Evolutionary conservation across 2,329 filamentous ascomycete species (phyloP), one percentile per base, ranked within the genome.

Genomic region (Fusarium verrucosum): DNA sequence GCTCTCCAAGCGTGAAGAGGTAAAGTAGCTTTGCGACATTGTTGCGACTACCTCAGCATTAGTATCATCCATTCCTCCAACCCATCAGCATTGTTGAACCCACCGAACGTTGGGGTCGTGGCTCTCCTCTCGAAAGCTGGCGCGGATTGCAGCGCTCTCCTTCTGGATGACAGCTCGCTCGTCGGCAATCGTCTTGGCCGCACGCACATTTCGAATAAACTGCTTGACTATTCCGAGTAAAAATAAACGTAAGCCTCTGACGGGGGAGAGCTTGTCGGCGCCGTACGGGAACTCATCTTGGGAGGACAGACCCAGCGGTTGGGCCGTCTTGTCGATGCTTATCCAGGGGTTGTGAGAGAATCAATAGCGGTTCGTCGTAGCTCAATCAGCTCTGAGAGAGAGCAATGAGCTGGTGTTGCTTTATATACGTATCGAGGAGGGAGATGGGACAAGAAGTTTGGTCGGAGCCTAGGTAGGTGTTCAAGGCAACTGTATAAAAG

Each of bases 11-110:
- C 2, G 95, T 99, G 79, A 99, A 99, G 61, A 99, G 92, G 77
- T 99, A 99, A 35, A 99, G 87, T 32, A 99, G 87, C 80, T 99
- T 99, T 59, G 95, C 94, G 72, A 99, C 95, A 85, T 99, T 99
- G 83, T 99, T 99, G 76, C 95, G 89, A 81, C 94, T 97, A 47
- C 41, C 51, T 62, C 42, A 61, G 70, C 49, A 54, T 70, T 56
- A 68, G 52, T 42, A 59, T 47, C 14, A 14, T 17, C 23, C 17
- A 37, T 30, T n/a, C 33, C 17, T 30, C 17, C 11, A 28, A 45
- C n/a, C n/a, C n/a, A n/a, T n/a, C 28, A 23, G 32, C 23, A 32
- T 26, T 35, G 22, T 16, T 16, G 33, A 33, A 79, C 85, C 75
- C 83, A 97, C 94, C 94, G 89, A 72, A 96, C 85, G 76, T 92